Base-by-base conservation (phyloP, 2,329 filamentous ascomycete genomes). In the Rhinocladiella mackenziei region DNA sequence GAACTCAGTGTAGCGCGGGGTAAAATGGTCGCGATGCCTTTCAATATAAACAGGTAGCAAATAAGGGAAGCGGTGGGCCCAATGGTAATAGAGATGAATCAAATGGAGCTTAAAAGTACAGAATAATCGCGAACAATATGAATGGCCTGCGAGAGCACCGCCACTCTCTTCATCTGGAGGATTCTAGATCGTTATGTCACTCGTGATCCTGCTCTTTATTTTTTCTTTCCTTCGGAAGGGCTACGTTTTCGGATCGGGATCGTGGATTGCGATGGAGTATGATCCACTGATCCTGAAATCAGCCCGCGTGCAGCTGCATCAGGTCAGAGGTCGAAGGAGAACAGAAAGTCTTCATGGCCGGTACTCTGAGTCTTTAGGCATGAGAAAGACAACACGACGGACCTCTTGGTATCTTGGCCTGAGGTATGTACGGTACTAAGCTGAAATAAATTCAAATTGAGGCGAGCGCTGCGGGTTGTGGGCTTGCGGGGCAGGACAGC, bases 261-360 rank as follows among this genome's bases (percentile, higher is more conserved):
- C n/a, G n/a, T 15, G 23, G 37, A 28, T 11, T 20, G 36, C 8
- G 23, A 25, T 22, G 4, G 9, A 18, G 15, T n/a, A 15, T 17
- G 13, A 8, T 13, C 13, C n/a, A 17, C 8, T 5, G 9, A 8
- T 15, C 5, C 5, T n/a, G 15, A 11, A 26, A 17, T 54, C 48
- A 53, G 38, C 54, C 51, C 41, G 48, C 54, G 34, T 53, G 54
- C 19, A 56, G 44, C 49, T 50, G 48, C 46, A 56, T 50, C 28
- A 54, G 44, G 38, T 56, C 51, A 30, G 38, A 48, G 35, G 39
- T 49, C 13, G 33, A 45, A 43, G 50, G 19, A 33, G 45, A 47
- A 28, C 38, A 31, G 25, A 29, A 41, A 41, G 39, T 34, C 43
- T 48, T 44, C 51, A 51, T 54, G 29, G 33, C 42, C 45, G 31